These are phyloP conservation scores for Magnolia kwangsiensis DNA, from an alignment of 164 flowering plant genomes.

Conservation along the genomic window DNA sequence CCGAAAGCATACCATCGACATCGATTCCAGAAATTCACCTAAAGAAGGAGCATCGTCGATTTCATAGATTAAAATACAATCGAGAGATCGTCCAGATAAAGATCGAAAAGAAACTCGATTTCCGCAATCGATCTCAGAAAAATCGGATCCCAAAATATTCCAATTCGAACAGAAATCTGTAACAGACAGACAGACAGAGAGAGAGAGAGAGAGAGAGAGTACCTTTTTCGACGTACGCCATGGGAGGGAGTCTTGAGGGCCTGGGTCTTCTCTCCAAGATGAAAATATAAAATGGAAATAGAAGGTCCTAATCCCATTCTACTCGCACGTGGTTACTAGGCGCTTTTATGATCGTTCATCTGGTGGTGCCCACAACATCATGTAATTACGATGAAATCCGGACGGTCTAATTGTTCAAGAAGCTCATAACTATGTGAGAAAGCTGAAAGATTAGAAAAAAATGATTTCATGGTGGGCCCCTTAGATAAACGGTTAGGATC, in stretches of 20 bases:
- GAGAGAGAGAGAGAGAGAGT: neutral
- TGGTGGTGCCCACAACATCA: no score
- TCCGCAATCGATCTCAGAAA: neutral
- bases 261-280: neutral
- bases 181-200: no score
- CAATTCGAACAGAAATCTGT: neutral
- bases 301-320: no score
- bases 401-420: no score
- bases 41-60: neutral
- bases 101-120: neutral
- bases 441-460: no score
- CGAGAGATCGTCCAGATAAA: neutral
- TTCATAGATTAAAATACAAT: neutral
- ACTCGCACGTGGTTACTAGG: no score
- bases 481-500: no score
- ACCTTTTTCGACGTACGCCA: conserved; percentile 17
- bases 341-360: no score
- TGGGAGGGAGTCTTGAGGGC: neutral
- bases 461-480: no score
- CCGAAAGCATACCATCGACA: no score
- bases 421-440: no score
- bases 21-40: neutral
- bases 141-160: neutral
- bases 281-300: neutral
- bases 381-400: no score